Base-by-base conservation (phyloP, 2,329 filamentous ascomycete genomes). In the Neocucurbitaria cava region DNA sequence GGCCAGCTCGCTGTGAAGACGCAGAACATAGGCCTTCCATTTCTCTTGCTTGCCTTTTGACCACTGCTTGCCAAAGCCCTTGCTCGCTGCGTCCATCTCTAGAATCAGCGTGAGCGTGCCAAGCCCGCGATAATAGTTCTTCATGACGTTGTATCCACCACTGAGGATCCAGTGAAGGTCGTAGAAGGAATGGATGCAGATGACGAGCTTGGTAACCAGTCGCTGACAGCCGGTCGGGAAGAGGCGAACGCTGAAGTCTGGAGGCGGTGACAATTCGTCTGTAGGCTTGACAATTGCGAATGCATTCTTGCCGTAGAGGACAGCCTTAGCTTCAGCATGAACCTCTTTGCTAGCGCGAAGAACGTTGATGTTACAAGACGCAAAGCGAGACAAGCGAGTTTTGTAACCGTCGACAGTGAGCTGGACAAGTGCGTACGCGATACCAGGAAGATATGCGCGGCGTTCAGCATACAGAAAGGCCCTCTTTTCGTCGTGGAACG, bases 261-360 rank as follows among this genome's bases (percentile, higher is more conserved):
- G 60, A 0, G 57, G 52, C 0, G 69, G 69, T 0, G 43, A 48
- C 7, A 64, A 30, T 18, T 74, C 69, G 3, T 51, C 49, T 3
- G 48, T 67, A 0, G 66, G 61, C 35, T 61, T 64, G 26, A 54
- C 35, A 39, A 74, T 56, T 1, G 68, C 68, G 60, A 79, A 78
- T 17, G 55, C 53, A 52, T 79, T 80, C 23, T 70, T 68, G 42
- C 69, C 67, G 61, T 80, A 80, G 15, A 81, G 66, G 15, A 79
- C 61, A 5, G 64, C 64, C n/a, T 71, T 74, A 6, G 77, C 71
- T 64, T 81, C 77, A 48, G 68, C 64, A 62, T 77, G 71, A 48
- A 80, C 59, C 10, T 75, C 66, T 42, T 74, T 75, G 57, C 62
- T 77, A 6, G 60, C 62, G 13, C 70, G 61, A 7, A 80, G 69